Conservation (phyloP, 108 stramenopile genomes). For the Skeletonema potamos region DNA sequence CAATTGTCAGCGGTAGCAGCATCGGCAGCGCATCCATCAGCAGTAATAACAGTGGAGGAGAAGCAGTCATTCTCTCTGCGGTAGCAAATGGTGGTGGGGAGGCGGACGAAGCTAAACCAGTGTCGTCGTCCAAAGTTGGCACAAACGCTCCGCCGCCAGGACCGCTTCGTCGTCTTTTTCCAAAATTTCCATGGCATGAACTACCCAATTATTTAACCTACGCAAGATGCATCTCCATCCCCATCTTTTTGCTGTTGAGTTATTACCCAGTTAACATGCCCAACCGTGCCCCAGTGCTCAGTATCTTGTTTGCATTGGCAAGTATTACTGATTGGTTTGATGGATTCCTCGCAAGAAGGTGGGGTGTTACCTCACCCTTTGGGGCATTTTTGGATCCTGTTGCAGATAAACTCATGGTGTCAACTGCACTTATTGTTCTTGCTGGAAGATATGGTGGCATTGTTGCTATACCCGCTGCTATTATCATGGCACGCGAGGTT, state of each 20-base stretch:
- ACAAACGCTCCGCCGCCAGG: slow-evolving; percentile 67
- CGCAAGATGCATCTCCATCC: slow-evolving; percentile 73
- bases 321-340: slow-evolving; percentile 91
- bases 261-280: slow-evolving; percentile 39
- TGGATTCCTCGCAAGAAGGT: slow-evolving; percentile 88
- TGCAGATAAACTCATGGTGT: slow-evolving; percentile 96
- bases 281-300: slow-evolving; percentile 24
- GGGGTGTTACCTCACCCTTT: slow-evolving; percentile 77
- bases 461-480: slow-evolving; percentile 73
- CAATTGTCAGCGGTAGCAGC: not conserved
- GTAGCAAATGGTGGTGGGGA: not conserved
- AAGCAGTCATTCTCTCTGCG: not conserved
- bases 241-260: slow-evolving; percentile 53
- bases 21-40: not conserved
- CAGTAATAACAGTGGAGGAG: not conserved
- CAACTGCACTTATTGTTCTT: slow-evolving; percentile 84
- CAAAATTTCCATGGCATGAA: slow-evolving; percentile 66
- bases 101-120: not conserved
- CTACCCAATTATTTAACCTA: slow-evolving; percentile 79
- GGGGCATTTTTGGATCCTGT: slow-evolving; percentile 98
- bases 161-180: slow-evolving; percentile 56
- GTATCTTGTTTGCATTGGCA: slow-evolving; percentile 63
- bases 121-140: slow-evolving; percentile 19
- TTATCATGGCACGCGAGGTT: slow-evolving; percentile 90
- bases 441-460: slow-evolving; percentile 71